These are phyloP conservation scores for Plasmodium ovale DNA, from an alignment of 169 alveolate genomes.

Conservation along the genomic window DNA sequence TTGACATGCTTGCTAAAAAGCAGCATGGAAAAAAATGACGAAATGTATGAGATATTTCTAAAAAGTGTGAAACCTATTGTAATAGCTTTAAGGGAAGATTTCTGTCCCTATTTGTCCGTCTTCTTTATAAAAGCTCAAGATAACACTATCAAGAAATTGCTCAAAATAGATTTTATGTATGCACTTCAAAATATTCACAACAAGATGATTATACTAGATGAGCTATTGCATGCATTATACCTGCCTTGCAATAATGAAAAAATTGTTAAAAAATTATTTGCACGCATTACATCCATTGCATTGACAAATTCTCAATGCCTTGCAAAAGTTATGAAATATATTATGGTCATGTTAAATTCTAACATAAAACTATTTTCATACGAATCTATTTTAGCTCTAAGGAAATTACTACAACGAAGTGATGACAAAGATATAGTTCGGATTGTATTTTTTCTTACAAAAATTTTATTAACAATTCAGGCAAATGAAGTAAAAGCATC, in stretches of 20 bases:
- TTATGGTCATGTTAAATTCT: conserved; percentile 21
- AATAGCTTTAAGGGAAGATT: conserved; percentile 9
- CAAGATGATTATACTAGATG: conserved; percentile 20
- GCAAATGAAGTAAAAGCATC: conserved; percentile 27
- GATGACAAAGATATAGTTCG: not conserved
- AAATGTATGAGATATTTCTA: conserved; percentile 26
- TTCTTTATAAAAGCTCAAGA: conserved; percentile 23
- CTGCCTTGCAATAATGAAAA: conserved; percentile 8
- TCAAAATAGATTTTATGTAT: conserved; percentile 29
- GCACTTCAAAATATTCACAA: conserved; percentile 1
- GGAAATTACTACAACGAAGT: conserved; percentile 27
- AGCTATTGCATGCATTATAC: conserved; percentile 18
- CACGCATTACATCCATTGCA: conserved; percentile 22
- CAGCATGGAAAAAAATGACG: conserved; percentile 30
- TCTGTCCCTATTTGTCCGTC: conserved; percentile 14
- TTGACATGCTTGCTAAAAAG: conserved; percentile 16
- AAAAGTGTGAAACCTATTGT: conserved; percentile 40
- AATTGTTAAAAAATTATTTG: conserved; percentile 27
- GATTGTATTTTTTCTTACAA: conserved; percentile 10
- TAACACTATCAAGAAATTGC: conserved; percentile 3
- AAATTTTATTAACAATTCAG: conserved; percentile 19
- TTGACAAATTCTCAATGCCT: conserved; percentile 16
- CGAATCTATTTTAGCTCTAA: conserved; percentile 40
- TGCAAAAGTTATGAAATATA: conserved; percentile 15
- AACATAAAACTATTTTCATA: conserved; percentile 17